Base-by-base conservation (phyloP, 495 filamentous ascomycete species). In the Xylaria bambusicola region DNA sequence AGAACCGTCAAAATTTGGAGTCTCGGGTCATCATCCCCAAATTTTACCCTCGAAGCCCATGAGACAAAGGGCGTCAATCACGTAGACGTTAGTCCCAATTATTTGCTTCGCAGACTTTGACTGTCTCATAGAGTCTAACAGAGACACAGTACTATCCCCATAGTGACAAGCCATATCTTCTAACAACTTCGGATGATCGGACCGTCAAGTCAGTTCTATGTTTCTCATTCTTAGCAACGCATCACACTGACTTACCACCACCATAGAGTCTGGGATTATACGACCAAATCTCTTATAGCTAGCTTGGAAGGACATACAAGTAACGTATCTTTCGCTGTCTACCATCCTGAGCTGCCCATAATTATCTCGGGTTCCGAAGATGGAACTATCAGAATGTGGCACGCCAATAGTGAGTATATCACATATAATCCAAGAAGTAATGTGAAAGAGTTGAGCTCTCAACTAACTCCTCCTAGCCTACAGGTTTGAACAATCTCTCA, bases 361-460 rank as follows among this genome's bases (percentile, higher is more conserved):
- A 98, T 99, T 62, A 95, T 99, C 54, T 97, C 93, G n/a, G 94
- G 94, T 61, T 97, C 93, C 15, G 94, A 99, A 73, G 94, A 99
- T 75, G 76, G 94, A 51, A 97, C 94, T 4, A 84, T 99, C 56
- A 96, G 96, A 78, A 93, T 98, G 73, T 99, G 94, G 94, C 94
- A 99, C 69, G 93, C 95, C 40, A 71, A 71, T 38, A 71, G 56
- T 59, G 45, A 59, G 56, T 51, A 51, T 50, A 23, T 35, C 31
- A 29, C n/a, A 40, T 15, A 1, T 3, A 21, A 21, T 12, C 31
- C 5, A 18, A 0, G 45, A 7, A 2, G 21, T 13, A 40, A 21
- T 18, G 7, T n/a, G 15, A 18, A 26, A 7, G 21, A 38, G 29
- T 9, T 6, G 9, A 0, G 9, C 15, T 36, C 13, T 7, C 27